Evolutionary conservation across 768 basidiomycete genomes (phyloP).

Genomic region (Epithele typhae): DNA sequence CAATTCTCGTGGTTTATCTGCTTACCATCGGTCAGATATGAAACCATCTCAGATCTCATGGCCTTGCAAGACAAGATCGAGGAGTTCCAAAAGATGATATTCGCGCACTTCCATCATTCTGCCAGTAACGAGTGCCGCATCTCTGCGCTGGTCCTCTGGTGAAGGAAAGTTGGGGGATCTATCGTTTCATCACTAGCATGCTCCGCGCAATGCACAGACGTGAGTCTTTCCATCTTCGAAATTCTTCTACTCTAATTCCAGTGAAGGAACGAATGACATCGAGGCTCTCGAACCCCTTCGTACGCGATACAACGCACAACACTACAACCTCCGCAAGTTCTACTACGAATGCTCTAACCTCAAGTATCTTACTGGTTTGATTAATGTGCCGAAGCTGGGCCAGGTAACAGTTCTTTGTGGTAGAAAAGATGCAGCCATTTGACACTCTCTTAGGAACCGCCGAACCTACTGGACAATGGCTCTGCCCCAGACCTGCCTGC

Average conservation of each 20-base stretch:
- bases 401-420: conserved; percentile 48
- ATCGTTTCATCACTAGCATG: conserved; percentile 99
- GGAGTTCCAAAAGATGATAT: conserved; percentile 96
- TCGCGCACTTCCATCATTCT: conserved; percentile 88
- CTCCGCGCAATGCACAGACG: conserved; percentile 93
- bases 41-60: conserved; percentile 98
- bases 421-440: not conserved
- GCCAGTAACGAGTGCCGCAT: conserved; percentile 97
- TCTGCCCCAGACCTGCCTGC: conserved; percentile 85
- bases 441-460: conserved; percentile 73
- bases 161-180: conserved; percentile 99
- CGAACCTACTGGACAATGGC: conserved; percentile 84
- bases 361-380: conserved; percentile 94
- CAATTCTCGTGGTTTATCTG: not conserved
- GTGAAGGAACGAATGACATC: conserved; percentile 76
- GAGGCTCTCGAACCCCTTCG: conserved; percentile 89
- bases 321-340: conserved; percentile 91
- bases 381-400: conserved; percentile 97
- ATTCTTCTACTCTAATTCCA: not conserved
- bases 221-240: conserved; percentile 33
- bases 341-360: conserved; percentile 99
- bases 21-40: conserved; percentile 64
- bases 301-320: conserved; percentile 85
- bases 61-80: conserved; percentile 97
- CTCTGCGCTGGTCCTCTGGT: conserved; percentile 94